phyloP scores from a whole-genome alignment of 1,284 basidiomycete species.

The Leccinum variabile region DNA sequence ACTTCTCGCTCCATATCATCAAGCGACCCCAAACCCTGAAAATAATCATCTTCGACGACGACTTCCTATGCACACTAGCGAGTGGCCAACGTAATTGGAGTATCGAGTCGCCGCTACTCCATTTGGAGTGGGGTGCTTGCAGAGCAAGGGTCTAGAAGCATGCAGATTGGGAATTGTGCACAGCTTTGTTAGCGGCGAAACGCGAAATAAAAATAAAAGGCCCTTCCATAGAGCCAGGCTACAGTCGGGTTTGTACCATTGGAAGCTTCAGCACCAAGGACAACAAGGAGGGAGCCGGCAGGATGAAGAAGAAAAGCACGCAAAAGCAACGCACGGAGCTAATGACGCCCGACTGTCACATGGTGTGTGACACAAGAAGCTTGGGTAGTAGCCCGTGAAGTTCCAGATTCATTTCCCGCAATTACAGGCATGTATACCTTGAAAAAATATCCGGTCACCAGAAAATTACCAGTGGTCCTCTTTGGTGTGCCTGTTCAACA shows the following conservation, averaged over 20 bases:
- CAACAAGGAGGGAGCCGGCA: slow-evolving; percentile 72
- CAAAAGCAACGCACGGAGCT: slow-evolving; percentile 70
- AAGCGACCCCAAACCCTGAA: slow-evolving; percentile 36
- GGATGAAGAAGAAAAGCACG: slow-evolving; percentile 66
- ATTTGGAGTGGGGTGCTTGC: slow-evolving; percentile 47
- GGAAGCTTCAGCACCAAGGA: slow-evolving; percentile 50
- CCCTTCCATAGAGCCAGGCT: slow-evolving; percentile 48
- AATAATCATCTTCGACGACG: slow-evolving; percentile 62
- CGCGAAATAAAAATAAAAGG: slow-evolving; percentile 49
- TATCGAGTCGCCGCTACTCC: slow-evolving; percentile 70
- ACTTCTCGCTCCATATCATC: slow-evolving; percentile 53
- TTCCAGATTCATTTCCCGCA: slow-evolving; percentile 4
- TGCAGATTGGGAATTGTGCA: slow-evolving; percentile 53
- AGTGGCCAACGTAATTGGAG: slow-evolving; percentile 65
- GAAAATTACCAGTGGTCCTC: slow-evolving; percentile 44
- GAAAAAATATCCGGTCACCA: slow-evolving; percentile 35
- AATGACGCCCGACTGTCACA: slow-evolving; percentile 58
- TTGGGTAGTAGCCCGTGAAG: background rate
- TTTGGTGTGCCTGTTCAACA: slow-evolving; percentile 66
- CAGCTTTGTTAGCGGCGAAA: slow-evolving; percentile 45
- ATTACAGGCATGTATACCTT: slow-evolving; percentile 45
- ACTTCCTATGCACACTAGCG: slow-evolving; percentile 63
- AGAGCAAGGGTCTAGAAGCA: slow-evolving; percentile 68
- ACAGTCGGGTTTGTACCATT: slow-evolving; percentile 32
- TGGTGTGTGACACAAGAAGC: slow-evolving; percentile 31